Evolutionary conservation across 306 rosid species (phyloP).

Genomic region (Trifolium pratense): DNA sequence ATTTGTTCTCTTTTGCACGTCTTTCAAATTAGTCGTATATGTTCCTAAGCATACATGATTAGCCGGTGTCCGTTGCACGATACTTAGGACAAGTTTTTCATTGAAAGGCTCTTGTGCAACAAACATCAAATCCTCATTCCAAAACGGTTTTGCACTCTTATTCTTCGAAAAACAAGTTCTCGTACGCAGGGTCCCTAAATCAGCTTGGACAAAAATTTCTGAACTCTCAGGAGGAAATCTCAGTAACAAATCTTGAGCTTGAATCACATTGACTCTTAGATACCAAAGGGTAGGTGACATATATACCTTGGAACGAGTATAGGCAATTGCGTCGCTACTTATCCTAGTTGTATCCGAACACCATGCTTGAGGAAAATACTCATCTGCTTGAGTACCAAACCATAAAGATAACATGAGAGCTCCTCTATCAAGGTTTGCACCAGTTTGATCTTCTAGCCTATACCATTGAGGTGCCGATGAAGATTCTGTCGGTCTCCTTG

Average conservation of each 20-base stretch:
- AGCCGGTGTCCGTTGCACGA: slow-evolving; percentile 42
- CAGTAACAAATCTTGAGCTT: slow-evolving; percentile 52
- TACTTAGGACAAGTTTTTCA: slow-evolving; percentile 34
- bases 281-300: slow-evolving; percentile 59
- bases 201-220: slow-evolving; percentile 49
- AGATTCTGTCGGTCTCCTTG: slow-evolving; percentile 45
- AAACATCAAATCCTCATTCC: slow-evolving; percentile 62
- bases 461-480: slow-evolving; percentile 52
- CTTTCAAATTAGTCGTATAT: slow-evolving; percentile 38
- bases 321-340: slow-evolving; percentile 23
- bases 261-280: slow-evolving; percentile 55
- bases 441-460: slow-evolving; percentile 37
- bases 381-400: slow-evolving; percentile 64
- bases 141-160: slow-evolving; percentile 37
- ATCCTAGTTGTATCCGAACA: slow-evolving; percentile 41
- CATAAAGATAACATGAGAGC: slow-evolving; percentile 55
- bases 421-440: slow-evolving; percentile 33
- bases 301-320: slow-evolving; percentile 51
- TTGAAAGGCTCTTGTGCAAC: slow-evolving; percentile 62
- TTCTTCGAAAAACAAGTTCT: slow-evolving; percentile 46
- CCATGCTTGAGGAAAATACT: slow-evolving; percentile 46
- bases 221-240: slow-evolving; percentile 24
- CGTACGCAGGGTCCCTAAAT: slow-evolving; percentile 37
- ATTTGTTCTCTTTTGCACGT: slow-evolving; percentile 36
- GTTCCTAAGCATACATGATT: slow-evolving; percentile 39